Evolutionary conservation across 1,139 yeast species (phyloP).

Genomic region (Arxiozyma slooffiae): DNA sequence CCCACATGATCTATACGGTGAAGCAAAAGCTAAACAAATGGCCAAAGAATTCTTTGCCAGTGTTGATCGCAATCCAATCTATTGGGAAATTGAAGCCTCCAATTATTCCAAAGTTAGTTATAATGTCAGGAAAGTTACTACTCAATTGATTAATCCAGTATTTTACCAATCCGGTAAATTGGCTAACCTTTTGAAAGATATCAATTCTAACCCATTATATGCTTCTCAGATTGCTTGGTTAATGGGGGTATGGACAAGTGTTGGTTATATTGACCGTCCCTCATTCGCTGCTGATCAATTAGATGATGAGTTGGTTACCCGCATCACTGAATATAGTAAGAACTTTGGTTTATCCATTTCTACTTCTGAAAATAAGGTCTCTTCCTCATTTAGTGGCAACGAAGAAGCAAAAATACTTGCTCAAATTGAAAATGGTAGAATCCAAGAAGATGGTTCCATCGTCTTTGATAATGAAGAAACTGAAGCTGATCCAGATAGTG

Average conservation of each 20-base stretch:
- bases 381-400: background rate
- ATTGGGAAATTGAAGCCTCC: constrained; percentile 35
- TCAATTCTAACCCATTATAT: constrained; percentile 8
- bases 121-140: constrained; percentile 25
- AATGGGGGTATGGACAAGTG: constrained; percentile 18
- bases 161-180: constrained; percentile 27
- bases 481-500: background rate
- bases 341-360: constrained; percentile 3
- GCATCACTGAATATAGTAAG: constrained; percentile 9
- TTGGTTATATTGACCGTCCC: constrained; percentile 7
- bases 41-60: constrained; percentile 21
- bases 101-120: constrained; percentile 22
- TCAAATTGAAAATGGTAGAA: background rate
- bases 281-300: constrained; percentile 21
- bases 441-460: background rate
- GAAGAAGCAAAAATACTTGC: background rate
- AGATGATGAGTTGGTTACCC: constrained; percentile 11
- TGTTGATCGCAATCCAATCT: constrained; percentile 17
- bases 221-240: constrained; percentile 22
- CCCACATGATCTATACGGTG: constrained; percentile 6
- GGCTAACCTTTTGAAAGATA: constrained; percentile 6
- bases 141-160: constrained; percentile 33
- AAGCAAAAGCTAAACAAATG: constrained; percentile 11
- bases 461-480: constrained; percentile 4
- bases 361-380: background rate